These are phyloP conservation scores for Ananas comosus DNA, from an alignment of 176 grass and related monocot genomes.

Conservation along the genomic window DNA sequence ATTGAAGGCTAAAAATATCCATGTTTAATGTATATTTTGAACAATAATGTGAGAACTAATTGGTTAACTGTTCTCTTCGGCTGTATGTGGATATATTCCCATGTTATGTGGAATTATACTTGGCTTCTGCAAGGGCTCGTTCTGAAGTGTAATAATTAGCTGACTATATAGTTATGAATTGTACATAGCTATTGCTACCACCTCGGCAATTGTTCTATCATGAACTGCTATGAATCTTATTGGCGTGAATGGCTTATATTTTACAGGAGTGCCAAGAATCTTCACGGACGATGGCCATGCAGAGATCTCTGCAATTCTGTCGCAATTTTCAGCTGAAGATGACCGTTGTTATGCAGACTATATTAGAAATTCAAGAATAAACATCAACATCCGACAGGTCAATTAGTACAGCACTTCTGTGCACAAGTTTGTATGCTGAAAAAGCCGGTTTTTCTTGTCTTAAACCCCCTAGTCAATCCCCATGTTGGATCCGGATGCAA, in stretches of 20 bases:
- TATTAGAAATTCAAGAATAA: slow-evolving; percentile 73
- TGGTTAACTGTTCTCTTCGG: no score
- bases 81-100: no score
- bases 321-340: slow-evolving; percentile 44
- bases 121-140: no score
- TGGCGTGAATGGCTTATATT: slow-evolving; percentile 2
- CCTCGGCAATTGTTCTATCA: neutral
- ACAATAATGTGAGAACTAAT: no score
- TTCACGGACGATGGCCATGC: slow-evolving; percentile 51
- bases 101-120: no score
- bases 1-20: no score
- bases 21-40: no score
- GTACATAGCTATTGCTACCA: no score
- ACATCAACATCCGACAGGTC: slow-evolving; percentile 77
- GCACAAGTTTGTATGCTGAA: neutral
- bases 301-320: slow-evolving; percentile 37
- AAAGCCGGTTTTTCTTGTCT: neutral
- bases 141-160: no score
- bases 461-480: neutral
- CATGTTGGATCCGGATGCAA: neutral
- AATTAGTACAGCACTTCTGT: slow-evolving; percentile 13
- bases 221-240: neutral
- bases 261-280: slow-evolving; percentile 49
- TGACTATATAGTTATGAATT: no score
- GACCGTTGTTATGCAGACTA: slow-evolving; percentile 44